Evolutionary conservation across 768 basidiomycete genomes (phyloP).

Genomic region (Phylloporus arenicola): DNA sequence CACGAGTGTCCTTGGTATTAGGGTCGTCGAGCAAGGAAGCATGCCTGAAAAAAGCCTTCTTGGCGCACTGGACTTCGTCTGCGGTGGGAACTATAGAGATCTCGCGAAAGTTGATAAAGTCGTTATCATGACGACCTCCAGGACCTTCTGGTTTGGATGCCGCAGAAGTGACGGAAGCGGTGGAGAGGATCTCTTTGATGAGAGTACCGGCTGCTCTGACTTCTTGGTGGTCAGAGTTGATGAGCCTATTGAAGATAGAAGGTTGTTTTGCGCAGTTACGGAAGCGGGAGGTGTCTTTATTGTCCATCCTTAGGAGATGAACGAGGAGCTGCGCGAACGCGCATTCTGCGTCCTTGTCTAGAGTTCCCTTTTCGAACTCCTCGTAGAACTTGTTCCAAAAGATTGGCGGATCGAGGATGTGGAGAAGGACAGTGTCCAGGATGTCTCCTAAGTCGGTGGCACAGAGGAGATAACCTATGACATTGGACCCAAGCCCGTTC

Average conservation of each 20-base stretch:
- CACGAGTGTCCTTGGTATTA: constrained; percentile 31
- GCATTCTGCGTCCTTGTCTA: constrained; percentile 32
- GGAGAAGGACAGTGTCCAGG: constrained; percentile 34
- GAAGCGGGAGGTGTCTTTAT: constrained; percentile 32
- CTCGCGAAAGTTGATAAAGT: constrained; percentile 52
- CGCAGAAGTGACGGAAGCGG: constrained; percentile 17
- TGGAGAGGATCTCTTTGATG: constrained; percentile 37
- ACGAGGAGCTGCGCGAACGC: constrained; percentile 47
- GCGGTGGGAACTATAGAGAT: constrained; percentile 63
- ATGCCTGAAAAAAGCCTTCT: constrained; percentile 46
- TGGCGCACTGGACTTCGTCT: constrained; percentile 45
- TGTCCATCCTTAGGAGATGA: constrained; percentile 40
- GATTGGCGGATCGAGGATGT: constrained; percentile 45
- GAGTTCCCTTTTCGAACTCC: constrained; percentile 31
- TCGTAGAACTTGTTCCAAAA: constrained; percentile 41
- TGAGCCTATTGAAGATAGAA: constrained; percentile 24
- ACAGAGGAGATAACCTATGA: constrained; percentile 38
- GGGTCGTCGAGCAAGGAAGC: constrained; percentile 42
- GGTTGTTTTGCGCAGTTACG: constrained; percentile 34
- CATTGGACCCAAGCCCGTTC: constrained; percentile 35
- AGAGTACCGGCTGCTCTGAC: constrained; percentile 31
- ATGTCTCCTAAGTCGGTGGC: constrained; percentile 35
- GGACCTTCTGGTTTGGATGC: constrained; percentile 30
- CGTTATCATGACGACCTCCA: constrained; percentile 69
- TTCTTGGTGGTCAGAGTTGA: constrained; percentile 19